Evolutionary conservation across 1,284 basidiomycete genomes (phyloP), one percentile per base, ranked within the genome.

Genomic region (Melampsora abietis-canadensis): DNA sequence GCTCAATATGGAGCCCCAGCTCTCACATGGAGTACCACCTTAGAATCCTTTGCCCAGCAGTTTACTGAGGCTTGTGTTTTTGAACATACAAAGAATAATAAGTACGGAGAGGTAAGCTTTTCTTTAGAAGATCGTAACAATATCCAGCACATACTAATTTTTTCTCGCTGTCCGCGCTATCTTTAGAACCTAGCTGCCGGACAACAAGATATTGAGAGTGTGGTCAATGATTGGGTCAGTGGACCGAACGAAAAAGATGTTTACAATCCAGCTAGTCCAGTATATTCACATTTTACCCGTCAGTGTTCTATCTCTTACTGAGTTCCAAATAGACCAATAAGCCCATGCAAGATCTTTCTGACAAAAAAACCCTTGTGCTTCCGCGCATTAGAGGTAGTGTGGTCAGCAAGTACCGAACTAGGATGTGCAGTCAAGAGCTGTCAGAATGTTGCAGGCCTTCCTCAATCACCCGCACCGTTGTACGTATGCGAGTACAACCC

Each of bases 401-500:
- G 72, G 72, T 15, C 27, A 6, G 51, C 17, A 0, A 66, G 63
- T 10, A 67, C 72, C 37, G 37, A 75, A 44, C 30, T 75, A 4
- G 72, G 72, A 24, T 75, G 72, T 27, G n/a, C 65, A 27, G 30
- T 31, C 19, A 48, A 30, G 14, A 61, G 30, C 21, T 75, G 72
- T 60, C 3, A 40, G n/a, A 46, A 59, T 24, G 24, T 75, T 8
- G 37, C 37, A 17, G 72, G 72, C 2, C 46, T 66, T 12, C 63
- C 63, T 44, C 65, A 75, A 62, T 67, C 69, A n/a, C 62, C 62
- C 2, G 46, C 47, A 14, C 65, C 54, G 8, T 67, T 75, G 30
- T 66, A 44, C 46, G 65, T 64, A 44, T 75, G 72, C 30, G 64
- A 67, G 27, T 75, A 75, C n/a, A 66, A 66, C 46, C 72, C 72